A percentile compares a stretch with the other conserved stretches of the same genome.
Conservation (phyloP, 2,329 filamentous ascomycete species). For the Pseudocercospora cruenta region DNA sequence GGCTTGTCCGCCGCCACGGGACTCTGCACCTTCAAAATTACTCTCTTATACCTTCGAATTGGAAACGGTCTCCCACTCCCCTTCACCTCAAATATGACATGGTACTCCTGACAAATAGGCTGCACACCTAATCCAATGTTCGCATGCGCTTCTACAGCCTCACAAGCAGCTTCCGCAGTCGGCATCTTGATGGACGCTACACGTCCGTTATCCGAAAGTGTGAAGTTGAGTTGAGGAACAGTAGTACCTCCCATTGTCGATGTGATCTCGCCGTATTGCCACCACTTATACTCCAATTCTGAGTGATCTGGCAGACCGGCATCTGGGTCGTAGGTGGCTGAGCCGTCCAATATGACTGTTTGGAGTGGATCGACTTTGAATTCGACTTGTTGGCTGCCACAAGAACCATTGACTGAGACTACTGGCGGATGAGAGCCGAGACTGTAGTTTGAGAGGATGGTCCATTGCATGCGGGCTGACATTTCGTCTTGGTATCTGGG, state of each 20-base stretch:
- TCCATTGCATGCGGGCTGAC: constrained; percentile 49
- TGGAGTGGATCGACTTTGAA: constrained; percentile 7
- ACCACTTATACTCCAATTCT: constrained; percentile 10
- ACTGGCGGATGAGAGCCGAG: constrained; percentile 9
- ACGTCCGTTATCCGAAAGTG: not conserved
- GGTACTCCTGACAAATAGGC: not conserved
- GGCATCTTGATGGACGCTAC: not conserved
- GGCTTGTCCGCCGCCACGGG: not conserved
- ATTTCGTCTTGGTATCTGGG: constrained; percentile 47
- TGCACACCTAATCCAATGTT: not conserved
- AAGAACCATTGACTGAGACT: constrained; percentile 7
- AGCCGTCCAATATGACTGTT: constrained; percentile 1
- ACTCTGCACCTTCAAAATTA: not conserved
- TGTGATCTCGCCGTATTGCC: constrained; percentile 13
- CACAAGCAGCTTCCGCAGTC: constrained; percentile 4
- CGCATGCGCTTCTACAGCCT: not conserved
- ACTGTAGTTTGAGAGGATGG: constrained; percentile 14
- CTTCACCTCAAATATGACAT: not conserved
- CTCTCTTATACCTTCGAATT: not conserved
- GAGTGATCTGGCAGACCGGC: not conserved
- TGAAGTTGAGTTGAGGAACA: constrained; percentile 1
- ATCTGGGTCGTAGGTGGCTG: constrained; percentile 12
- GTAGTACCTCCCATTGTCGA: not conserved
- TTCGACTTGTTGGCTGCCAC: constrained; percentile 1
- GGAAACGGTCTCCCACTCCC: not conserved